Evolutionary conservation across 169 alveolate species (phyloP).

Genomic region (Besnoitia besnoiti): DNA sequence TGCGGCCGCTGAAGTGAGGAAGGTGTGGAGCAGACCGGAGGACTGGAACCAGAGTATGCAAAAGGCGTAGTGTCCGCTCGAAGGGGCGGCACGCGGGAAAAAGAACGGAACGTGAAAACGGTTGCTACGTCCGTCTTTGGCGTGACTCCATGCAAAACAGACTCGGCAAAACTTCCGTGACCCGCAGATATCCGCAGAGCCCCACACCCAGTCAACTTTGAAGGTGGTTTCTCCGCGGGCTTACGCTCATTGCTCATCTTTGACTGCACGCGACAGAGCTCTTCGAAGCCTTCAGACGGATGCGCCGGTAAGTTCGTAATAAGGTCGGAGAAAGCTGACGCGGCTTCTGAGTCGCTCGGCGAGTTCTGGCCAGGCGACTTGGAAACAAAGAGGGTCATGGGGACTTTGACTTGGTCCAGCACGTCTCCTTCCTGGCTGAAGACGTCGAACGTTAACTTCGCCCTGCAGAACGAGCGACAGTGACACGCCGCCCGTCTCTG

Average conservation of each 20-base stretch:
- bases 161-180: no score
- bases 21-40: no score
- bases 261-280: constrained; percentile 17
- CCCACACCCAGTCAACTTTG: no score
- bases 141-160: no score
- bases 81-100: background rate
- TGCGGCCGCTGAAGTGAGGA: no score
- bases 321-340: constrained; percentile 25
- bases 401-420: constrained; percentile 22
- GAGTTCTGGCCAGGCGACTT: background rate
- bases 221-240: background rate
- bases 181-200: no score
- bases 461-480: no score
- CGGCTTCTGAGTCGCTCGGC: constrained; percentile 37
- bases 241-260: background rate
- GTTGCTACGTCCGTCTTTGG: background rate
- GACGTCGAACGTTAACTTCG: constrained; percentile 50
- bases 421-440: constrained; percentile 11
- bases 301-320: background rate
- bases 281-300: background rate
- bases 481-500: no score
- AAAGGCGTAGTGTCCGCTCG: background rate
- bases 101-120: background rate
- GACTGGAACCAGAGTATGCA: background rate
- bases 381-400: constrained; percentile 19